Evolutionary conservation across 2,329 filamentous ascomycete species (phyloP).

Genomic region (Fusarium oxysporum): DNA sequence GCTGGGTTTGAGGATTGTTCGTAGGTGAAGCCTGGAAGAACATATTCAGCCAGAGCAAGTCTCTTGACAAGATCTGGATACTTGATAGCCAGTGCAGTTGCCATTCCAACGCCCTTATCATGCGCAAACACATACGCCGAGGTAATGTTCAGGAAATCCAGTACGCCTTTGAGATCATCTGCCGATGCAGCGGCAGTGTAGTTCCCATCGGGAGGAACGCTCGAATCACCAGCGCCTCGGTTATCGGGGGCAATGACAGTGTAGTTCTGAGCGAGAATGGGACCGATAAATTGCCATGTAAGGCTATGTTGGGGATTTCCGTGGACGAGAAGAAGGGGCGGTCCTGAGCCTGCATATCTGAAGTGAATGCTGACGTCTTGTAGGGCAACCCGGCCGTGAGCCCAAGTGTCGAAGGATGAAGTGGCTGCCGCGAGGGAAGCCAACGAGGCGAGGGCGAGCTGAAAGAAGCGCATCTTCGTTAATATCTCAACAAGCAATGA

Average conservation of each 20-base stretch:
- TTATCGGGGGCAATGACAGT: slow-evolving; percentile 58
- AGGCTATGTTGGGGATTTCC: slow-evolving; percentile 56
- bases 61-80: slow-evolving; percentile 51
- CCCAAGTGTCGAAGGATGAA: slow-evolving; percentile 53
- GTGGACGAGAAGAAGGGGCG: slow-evolving; percentile 55
- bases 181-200: slow-evolving; percentile 56
- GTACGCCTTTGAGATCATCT: slow-evolving; percentile 52
- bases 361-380: slow-evolving; percentile 57
- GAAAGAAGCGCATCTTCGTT: neutral
- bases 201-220: slow-evolving; percentile 52
- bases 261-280: slow-evolving; percentile 56
- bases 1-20: slow-evolving; percentile 47
- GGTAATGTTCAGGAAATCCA: slow-evolving; percentile 57
- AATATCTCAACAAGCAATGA: rapidly evolving
- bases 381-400: slow-evolving; percentile 51
- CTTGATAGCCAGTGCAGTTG: slow-evolving; percentile 53
- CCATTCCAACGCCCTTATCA: slow-evolving; percentile 59
- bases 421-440: slow-evolving; percentile 3
- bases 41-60: slow-evolving; percentile 55
- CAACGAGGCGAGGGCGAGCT: neutral
- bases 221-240: slow-evolving; percentile 56
- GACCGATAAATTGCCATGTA: slow-evolving; percentile 54
- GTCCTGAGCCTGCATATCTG: slow-evolving; percentile 55
- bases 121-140: slow-evolving; percentile 58
- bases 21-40: slow-evolving; percentile 57